phyloP scores from a whole-genome alignment of 2,329 filamentous ascomycete species.

The Tolypocladium endophyticum region DNA sequence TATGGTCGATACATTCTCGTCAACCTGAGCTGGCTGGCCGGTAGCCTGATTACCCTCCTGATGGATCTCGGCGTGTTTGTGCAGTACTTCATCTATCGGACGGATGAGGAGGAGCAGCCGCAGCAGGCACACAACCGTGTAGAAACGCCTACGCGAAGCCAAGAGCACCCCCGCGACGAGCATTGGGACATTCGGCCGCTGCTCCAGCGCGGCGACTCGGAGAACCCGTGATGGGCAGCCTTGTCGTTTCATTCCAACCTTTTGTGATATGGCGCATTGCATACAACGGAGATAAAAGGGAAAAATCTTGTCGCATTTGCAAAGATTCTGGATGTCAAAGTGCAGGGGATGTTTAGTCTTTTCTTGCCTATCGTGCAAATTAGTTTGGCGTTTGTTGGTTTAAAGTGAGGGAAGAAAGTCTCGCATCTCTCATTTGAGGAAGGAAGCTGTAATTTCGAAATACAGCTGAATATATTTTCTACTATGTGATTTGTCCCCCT shows the following conservation, averaged over 20 bases:
- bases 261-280: not conserved
- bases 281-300: not conserved
- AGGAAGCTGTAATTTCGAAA: not conserved
- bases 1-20: conserved; percentile 80
- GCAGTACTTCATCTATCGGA: conserved; percentile 81
- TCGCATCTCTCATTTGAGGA: not conserved
- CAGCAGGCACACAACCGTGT: conserved; percentile 14
- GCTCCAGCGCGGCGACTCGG: conserved; percentile 19
- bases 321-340: not conserved
- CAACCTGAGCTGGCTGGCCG: conserved; percentile 83
- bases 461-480: not conserved
- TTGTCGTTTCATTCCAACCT: not conserved
- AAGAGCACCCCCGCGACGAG: conserved; percentile 10
- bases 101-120: conserved; percentile 19
- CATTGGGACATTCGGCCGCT: conserved; percentile 31
- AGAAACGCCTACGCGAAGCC: conserved; percentile 1
- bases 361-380: not conserved
- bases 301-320: not conserved
- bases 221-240: not conserved
- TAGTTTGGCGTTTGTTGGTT: not conserved
- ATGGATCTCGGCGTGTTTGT: conserved; percentile 80
- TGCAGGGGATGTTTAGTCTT: not conserved
- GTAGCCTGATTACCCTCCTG: conserved; percentile 77
- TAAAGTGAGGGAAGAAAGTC: too few relatives aligned
- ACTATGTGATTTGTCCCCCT: not conserved